A percentile compares a stretch with the other conserved stretches of the same genome.
These are phyloP conservation scores for Tetrapisispora phaffii DNA, from an alignment of 805 yeast species.

Conservation along the genomic window DNA sequence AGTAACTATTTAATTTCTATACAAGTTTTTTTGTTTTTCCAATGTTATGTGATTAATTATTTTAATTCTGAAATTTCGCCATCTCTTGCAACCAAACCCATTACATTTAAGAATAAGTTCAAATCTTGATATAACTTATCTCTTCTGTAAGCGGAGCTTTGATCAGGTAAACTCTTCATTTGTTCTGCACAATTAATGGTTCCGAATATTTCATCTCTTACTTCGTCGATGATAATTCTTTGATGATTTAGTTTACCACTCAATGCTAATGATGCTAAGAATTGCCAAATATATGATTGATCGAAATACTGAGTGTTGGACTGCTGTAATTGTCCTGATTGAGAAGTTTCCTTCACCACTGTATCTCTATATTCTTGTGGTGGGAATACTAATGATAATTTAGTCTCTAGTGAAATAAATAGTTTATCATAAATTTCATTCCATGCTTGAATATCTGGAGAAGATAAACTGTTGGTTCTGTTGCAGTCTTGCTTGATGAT, in stretches of 20 bases:
- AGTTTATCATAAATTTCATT: constrained; percentile 68
- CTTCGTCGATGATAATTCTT: constrained; percentile 87
- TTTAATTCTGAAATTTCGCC: constrained; percentile 75
- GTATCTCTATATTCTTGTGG: constrained; percentile 36
- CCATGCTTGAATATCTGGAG: constrained; percentile 48
- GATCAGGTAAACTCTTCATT: constrained; percentile 29
- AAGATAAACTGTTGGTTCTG: constrained; percentile 30
- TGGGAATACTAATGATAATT: constrained; percentile 73
- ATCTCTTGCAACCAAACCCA: constrained; percentile 90
- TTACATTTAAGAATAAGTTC: constrained; percentile 87
- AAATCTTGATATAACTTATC: constrained; percentile 63
- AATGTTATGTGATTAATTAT: constrained; percentile 8
- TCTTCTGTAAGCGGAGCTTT: constrained; percentile 34
- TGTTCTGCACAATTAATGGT: constrained; percentile 68
- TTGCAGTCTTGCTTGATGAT: constrained; percentile 75
- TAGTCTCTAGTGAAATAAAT: constrained; percentile 69
- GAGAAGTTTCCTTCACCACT: constrained; percentile 20
- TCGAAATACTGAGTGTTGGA: constrained; percentile 31
- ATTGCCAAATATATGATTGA: constrained; percentile 91
- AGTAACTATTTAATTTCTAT: constrained; percentile 1
- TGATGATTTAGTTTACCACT: constrained; percentile 88
- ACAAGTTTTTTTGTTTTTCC: not conserved
- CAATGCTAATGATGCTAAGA: constrained; percentile 83
- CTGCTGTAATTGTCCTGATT: constrained; percentile 7
- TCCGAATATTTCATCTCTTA: constrained; percentile 85